phyloP scores from a whole-genome alignment of 805 yeast species.

The Candida germanica region DNA sequence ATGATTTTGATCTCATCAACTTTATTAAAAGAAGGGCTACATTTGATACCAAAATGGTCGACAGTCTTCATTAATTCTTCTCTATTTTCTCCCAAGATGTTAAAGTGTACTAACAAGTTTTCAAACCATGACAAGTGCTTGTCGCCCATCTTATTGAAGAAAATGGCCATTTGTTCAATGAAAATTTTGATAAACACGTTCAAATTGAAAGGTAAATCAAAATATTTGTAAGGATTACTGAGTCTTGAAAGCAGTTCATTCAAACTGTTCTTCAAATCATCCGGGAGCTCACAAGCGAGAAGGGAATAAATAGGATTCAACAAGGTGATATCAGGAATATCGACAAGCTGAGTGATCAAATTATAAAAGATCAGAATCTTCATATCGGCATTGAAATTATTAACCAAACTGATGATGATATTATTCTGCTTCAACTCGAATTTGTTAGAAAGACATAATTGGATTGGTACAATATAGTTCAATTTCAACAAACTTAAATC shows the following conservation, averaged over 20 bases:
- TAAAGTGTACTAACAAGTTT: conserved; percentile 6
- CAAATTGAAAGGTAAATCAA: conserved; percentile 48
- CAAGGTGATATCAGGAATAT: conserved; percentile 10
- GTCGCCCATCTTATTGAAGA: conserved; percentile 1
- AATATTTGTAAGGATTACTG: conserved; percentile 78
- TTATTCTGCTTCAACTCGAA: conserved; percentile 11
- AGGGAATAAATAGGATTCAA: conserved; percentile 14
- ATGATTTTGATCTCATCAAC: conserved; percentile 7
- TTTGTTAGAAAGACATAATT: conserved; percentile 10
- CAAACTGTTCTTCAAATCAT: conserved; percentile 55
- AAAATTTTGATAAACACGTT: conserved; percentile 34
- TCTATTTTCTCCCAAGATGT: conserved; percentile 11
- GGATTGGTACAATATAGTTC: conserved; percentile 10
- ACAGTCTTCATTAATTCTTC: conserved; percentile 7
- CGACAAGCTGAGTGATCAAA: conserved; percentile 21
- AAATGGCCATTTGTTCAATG: conserved; percentile 61
- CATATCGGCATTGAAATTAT: conserved; percentile 7
- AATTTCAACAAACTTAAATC: conserved; percentile 9
- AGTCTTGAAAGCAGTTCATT: conserved; percentile 77
- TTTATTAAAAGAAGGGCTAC: conserved; percentile 1
- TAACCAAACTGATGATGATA: conserved; percentile 8
- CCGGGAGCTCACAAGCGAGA: conserved; percentile 7
- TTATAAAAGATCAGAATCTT: conserved; percentile 12
- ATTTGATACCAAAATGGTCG: conserved; percentile 4
- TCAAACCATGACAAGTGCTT: conserved; percentile 8